phyloP scores from a whole-genome alignment of 371 early-diverging fungal species.

The Mortierella sp. region DNA sequence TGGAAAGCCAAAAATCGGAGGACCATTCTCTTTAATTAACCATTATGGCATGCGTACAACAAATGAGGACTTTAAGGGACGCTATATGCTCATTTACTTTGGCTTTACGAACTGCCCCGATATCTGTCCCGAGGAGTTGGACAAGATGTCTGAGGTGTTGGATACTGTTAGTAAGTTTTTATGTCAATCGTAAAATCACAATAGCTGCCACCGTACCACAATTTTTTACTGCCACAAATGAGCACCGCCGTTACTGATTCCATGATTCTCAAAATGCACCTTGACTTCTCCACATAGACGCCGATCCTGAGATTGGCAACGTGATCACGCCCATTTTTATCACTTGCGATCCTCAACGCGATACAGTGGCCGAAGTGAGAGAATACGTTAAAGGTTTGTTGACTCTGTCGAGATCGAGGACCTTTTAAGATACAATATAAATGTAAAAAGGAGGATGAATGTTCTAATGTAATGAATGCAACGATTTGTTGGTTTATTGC shows the following conservation, averaged over 20 bases:
- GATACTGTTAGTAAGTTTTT: constrained; percentile 76
- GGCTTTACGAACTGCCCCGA: constrained; percentile 99
- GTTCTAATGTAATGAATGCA: too few species aligned
- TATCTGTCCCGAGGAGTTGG: constrained; percentile 98
- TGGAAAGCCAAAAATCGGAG: constrained; percentile 94
- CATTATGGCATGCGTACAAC: constrained; percentile 77
- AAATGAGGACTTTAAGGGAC: constrained; percentile 81
- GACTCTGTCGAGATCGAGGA: background rate
- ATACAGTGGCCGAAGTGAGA: constrained; percentile 84
- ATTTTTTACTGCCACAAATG: background rate
- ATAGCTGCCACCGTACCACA: background rate
- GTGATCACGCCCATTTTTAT: constrained; percentile 93
- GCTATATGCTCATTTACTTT: constrained; percentile 93
- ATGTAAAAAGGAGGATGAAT: too few species aligned
- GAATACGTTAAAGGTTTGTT: constrained; percentile 83
- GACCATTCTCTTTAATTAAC: constrained; percentile 89
- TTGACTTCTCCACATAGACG: constrained; percentile 16
- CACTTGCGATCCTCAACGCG: constrained; percentile 96
- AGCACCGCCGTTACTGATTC: background rate
- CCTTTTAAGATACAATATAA: too few species aligned
- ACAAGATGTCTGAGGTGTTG: constrained; percentile 95
- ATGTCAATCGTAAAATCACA: background rate
- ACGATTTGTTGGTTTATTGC: background rate
- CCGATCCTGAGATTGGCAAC: constrained; percentile 68
- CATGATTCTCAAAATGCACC: background rate